A percentile compares a stretch with the other conserved stretches of the same genome.
Evolutionary conservation across 257 asterid species (phyloP).

Genomic region (Forsythia suspensa): DNA sequence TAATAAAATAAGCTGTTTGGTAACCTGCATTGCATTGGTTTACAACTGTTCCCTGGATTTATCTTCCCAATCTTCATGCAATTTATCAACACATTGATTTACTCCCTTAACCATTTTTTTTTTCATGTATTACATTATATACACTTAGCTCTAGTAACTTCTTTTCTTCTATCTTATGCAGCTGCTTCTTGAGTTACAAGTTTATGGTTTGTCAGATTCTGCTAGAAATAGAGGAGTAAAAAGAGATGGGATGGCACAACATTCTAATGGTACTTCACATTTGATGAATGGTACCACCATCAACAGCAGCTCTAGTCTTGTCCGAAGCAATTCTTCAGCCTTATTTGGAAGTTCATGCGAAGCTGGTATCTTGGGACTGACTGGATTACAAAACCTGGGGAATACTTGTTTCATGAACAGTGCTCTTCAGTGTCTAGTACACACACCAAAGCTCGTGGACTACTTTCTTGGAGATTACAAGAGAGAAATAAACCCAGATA

Average conservation of each 20-base stretch:
- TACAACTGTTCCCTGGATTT: conserved; percentile 5
- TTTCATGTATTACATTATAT: conserved; percentile 12
- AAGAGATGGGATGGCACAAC: conserved; percentile 48
- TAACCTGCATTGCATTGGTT: conserved; percentile 1
- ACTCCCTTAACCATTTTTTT: not conserved
- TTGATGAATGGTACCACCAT: conserved; percentile 56
- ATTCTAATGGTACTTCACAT: conserved; percentile 55
- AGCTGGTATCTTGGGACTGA: conserved; percentile 85
- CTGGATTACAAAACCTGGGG: conserved; percentile 93
- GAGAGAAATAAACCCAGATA: conserved; percentile 79
- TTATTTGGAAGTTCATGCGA: conserved; percentile 60
- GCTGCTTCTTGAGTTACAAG: conserved; percentile 93
- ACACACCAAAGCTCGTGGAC: conserved; percentile 93
- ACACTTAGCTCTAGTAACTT: conserved; percentile 18
- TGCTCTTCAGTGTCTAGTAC: conserved; percentile 91
- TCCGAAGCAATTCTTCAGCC: conserved; percentile 49
- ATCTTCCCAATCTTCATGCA: conserved; percentile 16
- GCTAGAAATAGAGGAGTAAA: conserved; percentile 53
- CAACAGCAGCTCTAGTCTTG: conserved; percentile 41
- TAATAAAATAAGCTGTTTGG: not conserved
- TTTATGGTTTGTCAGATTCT: conserved; percentile 88
- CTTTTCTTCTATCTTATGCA: conserved; percentile 40
- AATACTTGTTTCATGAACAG: conserved; percentile 99
- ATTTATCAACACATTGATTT: not conserved
- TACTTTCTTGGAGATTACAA: conserved; percentile 94